Evolutionary conservation across 1,284 basidiomycete genomes (phyloP).

Genomic region (Pholiota adiposa): DNA sequence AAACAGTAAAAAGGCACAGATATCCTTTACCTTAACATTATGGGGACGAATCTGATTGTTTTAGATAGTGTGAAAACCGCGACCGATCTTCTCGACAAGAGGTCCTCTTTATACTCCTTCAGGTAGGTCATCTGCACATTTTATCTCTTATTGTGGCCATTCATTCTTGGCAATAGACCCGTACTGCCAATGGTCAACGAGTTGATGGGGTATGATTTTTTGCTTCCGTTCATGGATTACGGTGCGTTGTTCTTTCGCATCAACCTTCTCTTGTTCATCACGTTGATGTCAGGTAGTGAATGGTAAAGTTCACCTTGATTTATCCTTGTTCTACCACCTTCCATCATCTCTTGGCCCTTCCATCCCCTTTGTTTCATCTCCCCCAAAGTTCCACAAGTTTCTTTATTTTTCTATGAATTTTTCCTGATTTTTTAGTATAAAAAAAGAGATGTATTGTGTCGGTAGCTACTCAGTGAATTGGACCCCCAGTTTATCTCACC

Average conservation of each 20-base stretch:
- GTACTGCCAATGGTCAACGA: slow-evolving; percentile 35
- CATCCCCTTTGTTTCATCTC: no score
- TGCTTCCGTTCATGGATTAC: slow-evolving; percentile 29
- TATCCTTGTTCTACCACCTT: no score
- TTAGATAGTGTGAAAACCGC: slow-evolving; percentile 39
- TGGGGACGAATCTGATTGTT: slow-evolving; percentile 39
- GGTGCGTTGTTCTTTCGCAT: slow-evolving; percentile 12
- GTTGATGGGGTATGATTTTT: slow-evolving; percentile 21
- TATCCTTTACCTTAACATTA: slow-evolving; percentile 40
- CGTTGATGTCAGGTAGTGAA: background rate
- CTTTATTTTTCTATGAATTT: no score
- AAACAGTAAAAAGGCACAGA: slow-evolving; percentile 31
- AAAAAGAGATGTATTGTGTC: no score
- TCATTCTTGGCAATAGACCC: slow-evolving; percentile 8
- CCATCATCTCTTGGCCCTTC: no score
- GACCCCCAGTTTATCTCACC: no score
- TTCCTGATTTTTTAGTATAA: no score
- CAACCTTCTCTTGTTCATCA: background rate
- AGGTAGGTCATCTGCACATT: background rate
- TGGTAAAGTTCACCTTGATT: background rate
- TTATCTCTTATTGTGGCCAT: background rate
- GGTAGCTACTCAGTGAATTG: no score
- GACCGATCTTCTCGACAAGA: slow-evolving; percentile 42
- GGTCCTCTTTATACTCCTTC: slow-evolving; percentile 42
- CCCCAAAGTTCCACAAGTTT: no score